Conservation (phyloP, 2,329 filamentous ascomycete species). For the Gyromitra esculenta region DNA sequence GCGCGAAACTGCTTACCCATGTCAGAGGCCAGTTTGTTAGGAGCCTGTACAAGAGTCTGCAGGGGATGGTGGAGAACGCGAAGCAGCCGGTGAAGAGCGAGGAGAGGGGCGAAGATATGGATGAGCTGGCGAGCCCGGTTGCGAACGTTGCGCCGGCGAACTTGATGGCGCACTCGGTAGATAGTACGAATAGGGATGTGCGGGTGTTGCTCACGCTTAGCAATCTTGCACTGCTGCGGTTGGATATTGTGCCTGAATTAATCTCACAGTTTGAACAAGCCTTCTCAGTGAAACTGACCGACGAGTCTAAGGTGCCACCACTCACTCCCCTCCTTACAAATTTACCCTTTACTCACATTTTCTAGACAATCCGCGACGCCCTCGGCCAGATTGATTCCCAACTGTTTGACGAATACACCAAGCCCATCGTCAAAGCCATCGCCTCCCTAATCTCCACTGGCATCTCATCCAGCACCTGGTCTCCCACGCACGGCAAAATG, state of each 20-base stretch:
- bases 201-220: constrained; percentile 93
- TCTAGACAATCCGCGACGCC: constrained; percentile 81
- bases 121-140: constrained; percentile 65
- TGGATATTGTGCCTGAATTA: constrained; percentile 84
- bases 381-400: constrained; percentile 88
- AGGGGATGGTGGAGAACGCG: constrained; percentile 96
- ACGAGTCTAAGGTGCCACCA: constrained; percentile 74
- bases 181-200: constrained; percentile 72
- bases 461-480: constrained; percentile 77
- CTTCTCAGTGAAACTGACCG: constrained; percentile 92
- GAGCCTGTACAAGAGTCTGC: constrained; percentile 91
- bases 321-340: constrained; percentile 1
- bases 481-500: constrained; percentile 67
- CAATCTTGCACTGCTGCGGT: constrained; percentile 85
- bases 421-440: constrained; percentile 75
- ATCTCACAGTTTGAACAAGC: constrained; percentile 91
- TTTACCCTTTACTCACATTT: background rate
- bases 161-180: constrained; percentile 50
- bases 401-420: constrained; percentile 91
- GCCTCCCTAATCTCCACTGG: constrained; percentile 76
- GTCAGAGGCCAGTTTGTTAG: constrained; percentile 92
- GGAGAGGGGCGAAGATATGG: constrained; percentile 66
- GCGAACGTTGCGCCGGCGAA: constrained; percentile 52
- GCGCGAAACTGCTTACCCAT: constrained; percentile 87
- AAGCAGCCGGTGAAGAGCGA: constrained; percentile 75